phyloP scores from a whole-genome alignment of 305 asterid species.

The Fraxinus sp. region DNA sequence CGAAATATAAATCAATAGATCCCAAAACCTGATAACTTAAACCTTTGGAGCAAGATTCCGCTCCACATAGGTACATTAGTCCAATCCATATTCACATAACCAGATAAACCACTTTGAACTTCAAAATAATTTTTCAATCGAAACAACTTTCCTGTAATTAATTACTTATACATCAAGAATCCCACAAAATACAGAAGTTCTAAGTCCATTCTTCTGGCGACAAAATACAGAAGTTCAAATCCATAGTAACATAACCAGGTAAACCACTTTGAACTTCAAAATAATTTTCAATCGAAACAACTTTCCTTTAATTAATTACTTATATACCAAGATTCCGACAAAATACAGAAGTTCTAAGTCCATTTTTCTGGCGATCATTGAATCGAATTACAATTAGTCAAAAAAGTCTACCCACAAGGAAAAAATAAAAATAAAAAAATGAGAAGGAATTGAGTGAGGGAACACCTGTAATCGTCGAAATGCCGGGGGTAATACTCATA shows the following conservation, averaged over 20 bases:
- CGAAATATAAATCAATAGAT: not conserved
- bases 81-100: not conserved
- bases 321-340: not conserved
- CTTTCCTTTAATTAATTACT: not conserved
- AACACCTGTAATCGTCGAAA: constrained; percentile 12
- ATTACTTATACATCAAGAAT: not conserved
- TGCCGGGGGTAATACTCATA: not conserved
- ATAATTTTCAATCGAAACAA: not conserved
- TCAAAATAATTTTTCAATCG: not conserved
- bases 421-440: no score
- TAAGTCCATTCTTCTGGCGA: not conserved
- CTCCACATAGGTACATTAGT: not conserved
- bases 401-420: not conserved
- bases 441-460: not conserved
- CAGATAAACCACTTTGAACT: not conserved
- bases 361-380: not conserved
- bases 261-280: not conserved
- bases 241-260: not conserved
- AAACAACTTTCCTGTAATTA: not conserved
- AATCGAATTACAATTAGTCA: not conserved
- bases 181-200: not conserved
- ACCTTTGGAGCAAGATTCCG: not conserved
- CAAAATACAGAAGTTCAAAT: no score
- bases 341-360: not conserved
- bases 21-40: not conserved